phyloP scores from a whole-genome alignment of 1,139 yeast genomes.

The Casaregolazyma suthepensis region DNA sequence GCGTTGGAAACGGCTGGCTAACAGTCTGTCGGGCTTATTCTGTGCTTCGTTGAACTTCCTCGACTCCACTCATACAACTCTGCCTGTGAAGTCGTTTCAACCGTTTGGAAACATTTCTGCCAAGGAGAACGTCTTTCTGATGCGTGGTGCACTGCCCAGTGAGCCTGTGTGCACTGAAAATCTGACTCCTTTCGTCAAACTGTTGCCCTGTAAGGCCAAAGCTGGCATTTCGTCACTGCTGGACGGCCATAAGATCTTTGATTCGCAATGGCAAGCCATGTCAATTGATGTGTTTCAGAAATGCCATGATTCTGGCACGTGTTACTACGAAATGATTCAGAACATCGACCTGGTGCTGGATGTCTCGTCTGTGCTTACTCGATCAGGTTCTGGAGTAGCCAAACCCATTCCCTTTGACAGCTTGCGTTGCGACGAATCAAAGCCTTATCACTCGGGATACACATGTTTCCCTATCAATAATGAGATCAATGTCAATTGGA shows the following conservation, averaged over 20 bases:
- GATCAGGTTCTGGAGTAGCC: constrained; percentile 67
- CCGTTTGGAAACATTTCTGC: constrained; percentile 22
- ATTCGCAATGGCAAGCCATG: constrained; percentile 93
- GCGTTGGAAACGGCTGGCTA: constrained; percentile 68
- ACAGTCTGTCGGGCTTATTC: constrained; percentile 81
- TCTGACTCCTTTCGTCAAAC: constrained; percentile 83
- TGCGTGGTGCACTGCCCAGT: constrained; percentile 86
- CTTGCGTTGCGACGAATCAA: constrained; percentile 64
- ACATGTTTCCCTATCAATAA: constrained; percentile 75
- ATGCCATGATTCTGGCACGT: constrained; percentile 28
- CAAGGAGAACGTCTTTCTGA: constrained; percentile 39
- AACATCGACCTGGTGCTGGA: constrained; percentile 71
- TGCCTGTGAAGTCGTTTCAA: constrained; percentile 50
- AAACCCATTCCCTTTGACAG: constrained; percentile 65
- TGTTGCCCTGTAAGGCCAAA: constrained; percentile 88
- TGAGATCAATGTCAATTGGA: constrained; percentile 45
- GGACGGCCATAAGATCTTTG: constrained; percentile 95
- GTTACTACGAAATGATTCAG: constrained; percentile 58
- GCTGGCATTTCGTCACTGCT: constrained; percentile 81
- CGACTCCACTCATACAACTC: constrained; percentile 71
- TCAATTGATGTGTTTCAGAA: constrained; percentile 77
- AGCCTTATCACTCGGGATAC: constrained; percentile 49
- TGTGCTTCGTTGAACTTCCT: constrained; percentile 93
- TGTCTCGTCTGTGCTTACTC: constrained; percentile 58
- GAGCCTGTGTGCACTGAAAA: constrained; percentile 98